Evolutionary conservation across 257 asterid species (phyloP).

Genomic region (Petunia secreta): DNA sequence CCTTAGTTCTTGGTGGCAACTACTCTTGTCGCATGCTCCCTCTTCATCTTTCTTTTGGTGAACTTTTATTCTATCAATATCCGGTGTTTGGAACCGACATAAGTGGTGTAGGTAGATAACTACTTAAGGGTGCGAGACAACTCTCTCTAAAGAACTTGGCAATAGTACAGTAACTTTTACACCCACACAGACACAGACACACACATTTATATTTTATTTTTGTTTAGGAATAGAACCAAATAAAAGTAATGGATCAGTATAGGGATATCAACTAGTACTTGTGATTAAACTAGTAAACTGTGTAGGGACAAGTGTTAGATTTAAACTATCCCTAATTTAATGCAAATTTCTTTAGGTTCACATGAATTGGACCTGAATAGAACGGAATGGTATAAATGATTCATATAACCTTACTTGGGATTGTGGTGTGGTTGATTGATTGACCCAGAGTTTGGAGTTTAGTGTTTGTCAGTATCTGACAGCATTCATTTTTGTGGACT

Average conservation of each 20-base stretch:
- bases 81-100: too few species aligned
- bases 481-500: slow-evolving; percentile 30
- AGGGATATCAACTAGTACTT: neutral
- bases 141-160: neutral
- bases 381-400: neutral
- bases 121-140: neutral
- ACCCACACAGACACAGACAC: too few species aligned
- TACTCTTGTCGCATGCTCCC: neutral
- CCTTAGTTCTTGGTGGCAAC: slow-evolving; percentile 10
- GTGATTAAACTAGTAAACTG: neutral
- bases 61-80: neutral
- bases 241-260: neutral
- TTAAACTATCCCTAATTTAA: neutral
- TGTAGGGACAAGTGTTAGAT: slow-evolving; percentile 7
- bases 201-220: neutral
- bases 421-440: neutral
- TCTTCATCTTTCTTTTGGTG: neutral
- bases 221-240: neutral
- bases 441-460: neutral
- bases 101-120: too few species aligned
- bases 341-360: neutral
- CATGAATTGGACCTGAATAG: neutral
- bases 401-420: slow-evolving; percentile 2
- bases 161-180: neutral
- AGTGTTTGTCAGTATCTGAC: neutral